Evolutionary conservation across 129 eudicot species (phyloP).

Genomic region (Chrysanthemum lavandulifolium): DNA sequence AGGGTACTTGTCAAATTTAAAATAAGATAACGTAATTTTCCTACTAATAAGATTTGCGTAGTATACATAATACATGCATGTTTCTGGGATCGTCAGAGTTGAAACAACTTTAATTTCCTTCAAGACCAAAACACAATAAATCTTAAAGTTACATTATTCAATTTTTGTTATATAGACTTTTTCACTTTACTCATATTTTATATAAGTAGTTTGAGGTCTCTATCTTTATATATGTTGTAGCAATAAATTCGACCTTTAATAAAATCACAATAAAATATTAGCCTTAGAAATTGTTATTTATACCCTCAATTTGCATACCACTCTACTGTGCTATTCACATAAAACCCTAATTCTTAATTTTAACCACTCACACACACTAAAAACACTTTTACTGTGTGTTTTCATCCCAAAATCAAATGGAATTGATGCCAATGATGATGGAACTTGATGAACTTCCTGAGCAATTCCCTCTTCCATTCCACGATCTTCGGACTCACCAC

Average conservation of each 20-base stretch:
- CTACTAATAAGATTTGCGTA: too few species aligned
- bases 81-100: too few species aligned
- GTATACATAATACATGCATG: too few species aligned
- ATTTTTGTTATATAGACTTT: neutral
- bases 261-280: conserved; percentile 21
- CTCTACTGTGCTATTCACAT: conserved; percentile 29
- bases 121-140: too few species aligned
- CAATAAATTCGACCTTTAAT: conserved; percentile 28
- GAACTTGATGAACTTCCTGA: conserved; percentile 34
- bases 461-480: conserved; percentile 35
- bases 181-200: too few species aligned
- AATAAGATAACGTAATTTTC: too few species aligned
- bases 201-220: too few species aligned
- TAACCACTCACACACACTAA: conserved; percentile 10
- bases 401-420: conserved; percentile 31
- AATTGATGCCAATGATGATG: conserved; percentile 40
- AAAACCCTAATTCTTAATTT: conserved; percentile 26
- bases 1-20: too few species aligned
- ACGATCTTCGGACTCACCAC: conserved; percentile 32
- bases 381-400: neutral
- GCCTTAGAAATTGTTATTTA: conserved; percentile 29
- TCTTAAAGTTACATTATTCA: neutral
- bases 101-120: too few species aligned
- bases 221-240: conserved; percentile 12
- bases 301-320: conserved; percentile 41